Evolutionary conservation across 2,329 filamentous ascomycete genomes (phyloP).

Genomic region (Aureobasidium namibiae): DNA sequence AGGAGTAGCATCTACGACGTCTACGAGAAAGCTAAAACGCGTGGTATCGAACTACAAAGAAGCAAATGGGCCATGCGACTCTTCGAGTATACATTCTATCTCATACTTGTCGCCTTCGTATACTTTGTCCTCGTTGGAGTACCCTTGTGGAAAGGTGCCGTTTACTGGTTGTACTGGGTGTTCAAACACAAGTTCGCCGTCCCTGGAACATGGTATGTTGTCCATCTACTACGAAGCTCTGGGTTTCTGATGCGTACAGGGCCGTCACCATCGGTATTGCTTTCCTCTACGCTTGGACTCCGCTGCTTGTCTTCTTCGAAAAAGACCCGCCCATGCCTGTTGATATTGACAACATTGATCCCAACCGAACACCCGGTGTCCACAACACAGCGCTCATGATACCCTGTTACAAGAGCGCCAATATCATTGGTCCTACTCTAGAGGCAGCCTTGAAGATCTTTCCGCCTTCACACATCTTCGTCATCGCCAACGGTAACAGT

Average conservation of each 20-base stretch:
- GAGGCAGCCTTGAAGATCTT: conserved; percentile 40
- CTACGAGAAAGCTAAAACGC: conserved; percentile 19
- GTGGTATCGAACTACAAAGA: conserved; percentile 17
- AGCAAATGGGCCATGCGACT: conserved; percentile 27
- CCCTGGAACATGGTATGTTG: conserved; percentile 27
- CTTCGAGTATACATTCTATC: conserved; percentile 34
- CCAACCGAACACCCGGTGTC: conserved; percentile 20
- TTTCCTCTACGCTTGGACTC: conserved; percentile 19
- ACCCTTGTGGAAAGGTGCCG: conserved; percentile 39
- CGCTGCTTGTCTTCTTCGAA: conserved; percentile 28
- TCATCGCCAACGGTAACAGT: conserved; percentile 43
- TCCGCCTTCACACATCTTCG: conserved; percentile 38
- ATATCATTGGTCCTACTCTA: conserved; percentile 34
- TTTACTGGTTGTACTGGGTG: conserved; percentile 36
- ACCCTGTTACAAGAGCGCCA: conserved; percentile 41
- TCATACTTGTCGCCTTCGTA: conserved; percentile 30
- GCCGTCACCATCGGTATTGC: conserved; percentile 33
- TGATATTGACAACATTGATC: conserved; percentile 12
- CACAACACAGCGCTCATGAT: conserved; percentile 37
- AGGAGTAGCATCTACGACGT: conserved; percentile 17
- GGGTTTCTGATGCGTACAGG: not conserved
- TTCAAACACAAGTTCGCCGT: conserved; percentile 34
- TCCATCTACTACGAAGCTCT: too few species aligned
- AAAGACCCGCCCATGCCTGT: conserved; percentile 26
- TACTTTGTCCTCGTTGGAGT: conserved; percentile 41